Conservation (phyloP, 257 asterid species). For the Henckelia pumila region DNA sequence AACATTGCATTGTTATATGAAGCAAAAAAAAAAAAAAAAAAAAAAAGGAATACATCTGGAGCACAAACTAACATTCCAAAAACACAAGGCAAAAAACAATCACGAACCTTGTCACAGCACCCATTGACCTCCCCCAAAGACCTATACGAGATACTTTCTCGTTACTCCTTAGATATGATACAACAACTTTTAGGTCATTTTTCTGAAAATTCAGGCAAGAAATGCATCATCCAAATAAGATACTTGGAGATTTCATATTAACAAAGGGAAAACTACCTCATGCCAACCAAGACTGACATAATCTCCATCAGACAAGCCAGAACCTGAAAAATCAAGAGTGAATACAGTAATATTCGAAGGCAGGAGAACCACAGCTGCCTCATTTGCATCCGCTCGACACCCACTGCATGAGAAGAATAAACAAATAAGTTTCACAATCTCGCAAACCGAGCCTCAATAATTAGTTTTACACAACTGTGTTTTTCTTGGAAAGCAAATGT, state of each 20-base stretch:
- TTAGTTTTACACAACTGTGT: background rate
- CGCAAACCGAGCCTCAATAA: background rate
- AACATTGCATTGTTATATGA: background rate
- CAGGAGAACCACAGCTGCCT: constrained; percentile 92
- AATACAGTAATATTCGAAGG: constrained; percentile 90
- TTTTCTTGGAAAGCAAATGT: background rate
- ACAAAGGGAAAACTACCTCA: constrained; percentile 53
- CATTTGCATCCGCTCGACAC: constrained; percentile 97
- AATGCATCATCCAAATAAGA: constrained; percentile 12
- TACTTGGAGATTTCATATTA: background rate
- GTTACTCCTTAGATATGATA: constrained; percentile 76
- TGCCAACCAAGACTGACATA: constrained; percentile 98
- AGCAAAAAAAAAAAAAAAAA: background rate
- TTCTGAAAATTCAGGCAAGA: constrained; percentile 49
- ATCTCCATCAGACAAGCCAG: constrained; percentile 92
- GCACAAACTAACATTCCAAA: constrained; percentile 11
- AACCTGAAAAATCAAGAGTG: constrained; percentile 93
- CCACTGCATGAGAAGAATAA: constrained; percentile 57
- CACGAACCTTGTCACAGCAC: constrained; percentile 90
- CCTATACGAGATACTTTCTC: constrained; percentile 75
- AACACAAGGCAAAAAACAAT: constrained; percentile 14
- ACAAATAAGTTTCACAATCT: constrained; percentile 22
- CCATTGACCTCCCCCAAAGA: constrained; percentile 99
- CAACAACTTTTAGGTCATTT: constrained; percentile 88
- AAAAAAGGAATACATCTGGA: constrained; percentile 10